Conservation (phyloP, 2,329 filamentous ascomycete genomes). For the Microdochium nivale region DNA sequence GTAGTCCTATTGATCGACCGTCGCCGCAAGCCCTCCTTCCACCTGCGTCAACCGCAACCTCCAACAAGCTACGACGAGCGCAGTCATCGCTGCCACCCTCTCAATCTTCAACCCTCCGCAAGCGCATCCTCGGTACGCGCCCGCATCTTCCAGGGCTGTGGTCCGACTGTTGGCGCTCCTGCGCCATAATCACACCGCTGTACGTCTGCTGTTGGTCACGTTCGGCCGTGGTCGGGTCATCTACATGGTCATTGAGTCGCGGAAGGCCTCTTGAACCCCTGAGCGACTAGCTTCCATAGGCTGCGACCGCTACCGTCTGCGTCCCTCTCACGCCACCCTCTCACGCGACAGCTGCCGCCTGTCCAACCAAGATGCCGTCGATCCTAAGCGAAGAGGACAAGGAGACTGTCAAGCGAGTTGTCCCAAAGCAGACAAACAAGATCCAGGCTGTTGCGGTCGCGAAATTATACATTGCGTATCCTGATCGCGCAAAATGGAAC, state of each 20-base stretch:
- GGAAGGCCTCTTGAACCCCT: background rate
- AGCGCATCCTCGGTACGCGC: too few relatives aligned
- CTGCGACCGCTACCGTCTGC: background rate
- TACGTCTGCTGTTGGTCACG: background rate
- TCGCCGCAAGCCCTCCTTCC: background rate
- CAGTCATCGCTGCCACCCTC: too few relatives aligned
- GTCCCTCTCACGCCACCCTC: slow-evolving; percentile 8
- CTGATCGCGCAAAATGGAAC: slow-evolving; percentile 78
- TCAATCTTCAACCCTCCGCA: too few relatives aligned
- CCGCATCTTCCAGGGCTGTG: too few relatives aligned
- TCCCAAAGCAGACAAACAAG: slow-evolving; percentile 93
- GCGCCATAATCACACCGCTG: too few relatives aligned
- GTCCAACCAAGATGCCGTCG: slow-evolving; percentile 40
- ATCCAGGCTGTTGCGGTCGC: slow-evolving; percentile 94
- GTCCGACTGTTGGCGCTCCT: too few relatives aligned
- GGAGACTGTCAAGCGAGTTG: slow-evolving; percentile 87
- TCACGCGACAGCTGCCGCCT: slow-evolving; percentile 4
- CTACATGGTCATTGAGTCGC: background rate
- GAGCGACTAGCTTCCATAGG: background rate
- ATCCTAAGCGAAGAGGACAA: slow-evolving; percentile 89
- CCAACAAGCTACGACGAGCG: background rate
- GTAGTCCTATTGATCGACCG: background rate
- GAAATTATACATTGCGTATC: slow-evolving; percentile 86
- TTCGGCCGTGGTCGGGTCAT: background rate
- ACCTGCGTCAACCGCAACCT: background rate